Evolutionary conservation across 768 basidiomycete genomes (phyloP).

Genomic region (Auricularia auricula-judae): DNA sequence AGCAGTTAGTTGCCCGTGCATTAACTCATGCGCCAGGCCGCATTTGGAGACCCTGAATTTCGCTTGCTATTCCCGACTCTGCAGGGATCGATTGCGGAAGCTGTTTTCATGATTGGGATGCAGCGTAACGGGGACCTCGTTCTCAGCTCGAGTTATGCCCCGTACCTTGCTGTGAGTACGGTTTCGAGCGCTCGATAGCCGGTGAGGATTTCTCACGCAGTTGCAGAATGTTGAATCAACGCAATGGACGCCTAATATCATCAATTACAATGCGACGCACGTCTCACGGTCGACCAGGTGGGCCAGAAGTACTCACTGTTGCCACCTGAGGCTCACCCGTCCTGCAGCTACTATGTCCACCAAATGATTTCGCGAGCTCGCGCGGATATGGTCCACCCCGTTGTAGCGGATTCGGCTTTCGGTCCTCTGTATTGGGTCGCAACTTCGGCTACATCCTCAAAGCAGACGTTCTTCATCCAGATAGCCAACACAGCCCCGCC

Average conservation of each 20-base stretch:
- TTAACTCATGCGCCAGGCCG: neutral
- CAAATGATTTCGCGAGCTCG: neutral
- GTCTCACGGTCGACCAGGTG: neutral
- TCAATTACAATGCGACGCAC: neutral
- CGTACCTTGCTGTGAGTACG: slow-evolving; percentile 30
- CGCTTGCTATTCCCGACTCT: slow-evolving; percentile 6
- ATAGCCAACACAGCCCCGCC: neutral
- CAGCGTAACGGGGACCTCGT: slow-evolving; percentile 52
- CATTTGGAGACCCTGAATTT: neutral
- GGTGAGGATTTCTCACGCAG: neutral
- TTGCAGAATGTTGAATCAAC: neutral
- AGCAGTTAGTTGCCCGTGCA: neutral
- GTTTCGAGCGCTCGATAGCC: too few relatives aligned
- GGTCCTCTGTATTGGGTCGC: neutral
- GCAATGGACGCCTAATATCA: neutral
- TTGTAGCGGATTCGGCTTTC: neutral
- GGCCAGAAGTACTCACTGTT: neutral
- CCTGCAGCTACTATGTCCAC: neutral
- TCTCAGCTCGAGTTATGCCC: slow-evolving; percentile 53
- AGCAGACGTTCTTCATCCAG: neutral
- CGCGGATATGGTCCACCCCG: neutral
- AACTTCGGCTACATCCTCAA: neutral
- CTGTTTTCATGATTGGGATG: slow-evolving; percentile 58
- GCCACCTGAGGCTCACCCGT: neutral
- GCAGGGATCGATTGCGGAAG: slow-evolving; percentile 44